These are phyloP conservation scores for Moesziomyces parantarcticus DNA, from an alignment of 1,284 basidiomycete species.

Conservation along the genomic window DNA sequence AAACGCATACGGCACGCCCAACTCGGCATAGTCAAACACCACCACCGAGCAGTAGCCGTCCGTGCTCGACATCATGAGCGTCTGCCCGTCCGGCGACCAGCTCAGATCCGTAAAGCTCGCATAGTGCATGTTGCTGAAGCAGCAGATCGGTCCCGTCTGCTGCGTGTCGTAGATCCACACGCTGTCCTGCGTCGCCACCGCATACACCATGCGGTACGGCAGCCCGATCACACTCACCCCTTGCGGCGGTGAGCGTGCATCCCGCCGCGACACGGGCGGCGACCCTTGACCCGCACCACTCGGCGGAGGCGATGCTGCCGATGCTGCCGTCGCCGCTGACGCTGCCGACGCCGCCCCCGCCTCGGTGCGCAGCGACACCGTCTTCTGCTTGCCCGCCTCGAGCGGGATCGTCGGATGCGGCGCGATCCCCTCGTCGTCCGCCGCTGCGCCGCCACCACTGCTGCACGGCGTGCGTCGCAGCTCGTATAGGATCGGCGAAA, in stretches of 20 bases:
- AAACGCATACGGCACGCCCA: constrained; percentile 74
- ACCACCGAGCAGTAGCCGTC: constrained; percentile 98
- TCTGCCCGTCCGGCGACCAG: constrained; percentile 96
- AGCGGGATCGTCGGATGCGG: constrained; percentile 72
- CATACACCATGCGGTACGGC: constrained; percentile 93
- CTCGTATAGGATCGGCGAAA: constrained; percentile 92
- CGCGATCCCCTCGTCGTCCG: constrained; percentile 43
- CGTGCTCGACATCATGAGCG: constrained; percentile 87
- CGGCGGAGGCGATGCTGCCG: constrained; percentile 24
- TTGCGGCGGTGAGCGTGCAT: constrained; percentile 33
- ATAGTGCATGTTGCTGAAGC: constrained; percentile 95
- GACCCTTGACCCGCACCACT: constrained; percentile 10
- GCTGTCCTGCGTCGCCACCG: constrained; percentile 95
- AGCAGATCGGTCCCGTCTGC: constrained; percentile 88
- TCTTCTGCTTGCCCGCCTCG: constrained; percentile 76
- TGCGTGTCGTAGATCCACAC: constrained; percentile 97
- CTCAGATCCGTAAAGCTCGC: constrained; percentile 96
- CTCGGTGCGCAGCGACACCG: constrained; percentile 68
- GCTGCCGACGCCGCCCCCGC: constrained; percentile 5
- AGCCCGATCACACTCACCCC: constrained; percentile 79
- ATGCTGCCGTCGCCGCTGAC: background rate
- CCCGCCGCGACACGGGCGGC: constrained; percentile 8
- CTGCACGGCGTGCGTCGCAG: constrained; percentile 71
- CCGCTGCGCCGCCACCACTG: background rate
- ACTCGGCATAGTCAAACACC: constrained; percentile 81